Percentiles rank a stretch among this genome's conserved stretches.
Conservation (phyloP, 495 filamentous ascomycete species). For the Neurospora intermedia region DNA sequence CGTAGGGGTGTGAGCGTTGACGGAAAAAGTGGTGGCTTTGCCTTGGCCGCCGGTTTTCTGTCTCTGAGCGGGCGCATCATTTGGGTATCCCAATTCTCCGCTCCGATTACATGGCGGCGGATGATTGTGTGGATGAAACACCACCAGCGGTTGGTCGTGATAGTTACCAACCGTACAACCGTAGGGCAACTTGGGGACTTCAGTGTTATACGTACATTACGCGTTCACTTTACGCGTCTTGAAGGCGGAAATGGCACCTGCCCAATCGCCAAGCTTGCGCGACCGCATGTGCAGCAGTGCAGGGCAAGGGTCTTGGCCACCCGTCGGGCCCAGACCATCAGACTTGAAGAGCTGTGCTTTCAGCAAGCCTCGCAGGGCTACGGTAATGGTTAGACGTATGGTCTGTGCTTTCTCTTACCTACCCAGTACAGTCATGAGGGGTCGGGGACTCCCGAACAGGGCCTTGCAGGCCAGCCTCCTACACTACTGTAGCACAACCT, state of each 20-base stretch:
- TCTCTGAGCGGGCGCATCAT: neutral
- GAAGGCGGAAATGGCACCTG: neutral
- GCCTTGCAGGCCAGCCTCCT: neutral
- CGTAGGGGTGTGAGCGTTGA: conserved; percentile 17
- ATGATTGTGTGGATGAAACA: neutral
- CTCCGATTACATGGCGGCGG: neutral
- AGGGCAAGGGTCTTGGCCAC: neutral
- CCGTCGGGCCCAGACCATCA: neutral
- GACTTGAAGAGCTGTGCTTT: neutral
- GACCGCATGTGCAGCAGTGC: neutral
- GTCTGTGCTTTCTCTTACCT: neutral
- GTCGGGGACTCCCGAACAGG: neutral
- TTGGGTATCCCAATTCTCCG: neutral
- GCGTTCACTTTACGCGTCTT: neutral
- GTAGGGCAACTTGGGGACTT: neutral
- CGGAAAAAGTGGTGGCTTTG: conserved; percentile 14
- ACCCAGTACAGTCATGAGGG: neutral
- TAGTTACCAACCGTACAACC: neutral
- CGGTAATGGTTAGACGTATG: neutral
- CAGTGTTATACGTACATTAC: neutral
- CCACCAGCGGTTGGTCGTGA: neutral
- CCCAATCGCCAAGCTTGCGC: conserved; percentile 3
- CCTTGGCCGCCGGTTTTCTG: neutral
- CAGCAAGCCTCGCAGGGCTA: neutral
- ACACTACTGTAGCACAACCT: neutral